Percentiles rank a stretch among this genome's conserved stretches.
These are phyloP conservation scores for Potentilla sterilis DNA, from an alignment of 306 rosid species.

Conservation along the genomic window DNA sequence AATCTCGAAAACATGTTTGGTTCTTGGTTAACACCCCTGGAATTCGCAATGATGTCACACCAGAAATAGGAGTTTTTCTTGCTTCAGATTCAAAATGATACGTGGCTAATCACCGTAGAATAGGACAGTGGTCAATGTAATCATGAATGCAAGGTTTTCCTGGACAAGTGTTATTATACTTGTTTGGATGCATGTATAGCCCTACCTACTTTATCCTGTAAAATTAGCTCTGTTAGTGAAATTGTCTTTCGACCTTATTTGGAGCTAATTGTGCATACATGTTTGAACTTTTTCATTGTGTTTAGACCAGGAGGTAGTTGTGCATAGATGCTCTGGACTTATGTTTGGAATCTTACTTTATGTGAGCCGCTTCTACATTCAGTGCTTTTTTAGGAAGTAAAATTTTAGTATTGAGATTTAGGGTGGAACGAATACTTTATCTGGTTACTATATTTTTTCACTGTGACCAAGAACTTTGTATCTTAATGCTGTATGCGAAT, in stretches of 20 bases:
- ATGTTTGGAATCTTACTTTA: not conserved
- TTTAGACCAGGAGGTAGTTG: not conserved
- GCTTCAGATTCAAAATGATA: constrained; percentile 6
- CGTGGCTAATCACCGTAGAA: not conserved
- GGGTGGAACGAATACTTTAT: not conserved
- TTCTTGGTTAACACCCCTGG: not conserved
- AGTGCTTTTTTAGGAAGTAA: not conserved
- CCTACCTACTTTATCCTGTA: not conserved
- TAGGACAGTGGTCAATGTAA: constrained; percentile 3
- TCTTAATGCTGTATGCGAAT: too few species aligned
- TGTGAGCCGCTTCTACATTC: not conserved
- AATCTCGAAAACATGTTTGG: not conserved
- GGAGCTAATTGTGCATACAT: not conserved
- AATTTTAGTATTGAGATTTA: not conserved
- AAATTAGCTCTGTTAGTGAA: not conserved
- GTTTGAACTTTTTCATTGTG: not conserved
- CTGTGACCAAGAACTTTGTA: not conserved
- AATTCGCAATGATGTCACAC: not conserved
- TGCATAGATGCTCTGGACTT: not conserved
- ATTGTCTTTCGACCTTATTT: not conserved
- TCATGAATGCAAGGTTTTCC: not conserved
- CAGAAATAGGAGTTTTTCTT: not conserved
- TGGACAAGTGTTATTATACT: not conserved
- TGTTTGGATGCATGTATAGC: not conserved
- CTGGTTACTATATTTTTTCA: not conserved